Base-by-base conservation (phyloP, 805 yeast genomes). In the Ogataea chonburiensis region DNA sequence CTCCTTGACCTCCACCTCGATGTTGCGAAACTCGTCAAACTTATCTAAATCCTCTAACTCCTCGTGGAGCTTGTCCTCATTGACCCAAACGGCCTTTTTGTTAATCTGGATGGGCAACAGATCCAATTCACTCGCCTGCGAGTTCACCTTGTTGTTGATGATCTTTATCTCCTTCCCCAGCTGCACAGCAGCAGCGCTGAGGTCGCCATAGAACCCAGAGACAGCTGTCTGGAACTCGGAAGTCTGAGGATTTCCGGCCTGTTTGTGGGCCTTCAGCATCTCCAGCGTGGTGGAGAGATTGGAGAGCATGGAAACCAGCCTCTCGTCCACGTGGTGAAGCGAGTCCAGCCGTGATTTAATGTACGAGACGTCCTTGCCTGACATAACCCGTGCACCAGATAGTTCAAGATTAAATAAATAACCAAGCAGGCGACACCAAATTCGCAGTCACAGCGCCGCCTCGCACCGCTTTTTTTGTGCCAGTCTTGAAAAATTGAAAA, bases 81-180 rank as follows among this genome's bases (percentile, higher is more conserved):
- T 87, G 18, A 81, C 70, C 63, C 74, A 70, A 5, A 85, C 75
- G 22, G 87, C 86, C 61, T 81, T 81, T 45, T 79, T 79, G 34
- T 80, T 82, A 16, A 84, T 74, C 26, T 72, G 69, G 3, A 83
- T 71, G 1, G 95, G 93, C 17, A 84, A 64, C 24, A 84, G 72
- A 63, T 73, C 48, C 11, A 49, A 38, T 13, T 38, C 46, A 14
- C 38, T 30, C 24, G 40, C 18, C 17, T 40, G 42, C 18, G 68
- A 71, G 8, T 76, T 79, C 21, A 69, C 71, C 49, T 72, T 71
- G 28, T 73, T 76, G 58, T 84, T 88, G 58, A 83, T 64, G 10
- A 72, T 50, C 52, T 76, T 75, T 28, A 85, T 76, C 49, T 85
- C 95, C 31, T 71, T 68, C n/a, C 88, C 66, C 21, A 85, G 58